These are phyloP conservation scores for Mycena capillaripes DNA, from an alignment of 768 basidiomycete species.

Conservation along the genomic window DNA sequence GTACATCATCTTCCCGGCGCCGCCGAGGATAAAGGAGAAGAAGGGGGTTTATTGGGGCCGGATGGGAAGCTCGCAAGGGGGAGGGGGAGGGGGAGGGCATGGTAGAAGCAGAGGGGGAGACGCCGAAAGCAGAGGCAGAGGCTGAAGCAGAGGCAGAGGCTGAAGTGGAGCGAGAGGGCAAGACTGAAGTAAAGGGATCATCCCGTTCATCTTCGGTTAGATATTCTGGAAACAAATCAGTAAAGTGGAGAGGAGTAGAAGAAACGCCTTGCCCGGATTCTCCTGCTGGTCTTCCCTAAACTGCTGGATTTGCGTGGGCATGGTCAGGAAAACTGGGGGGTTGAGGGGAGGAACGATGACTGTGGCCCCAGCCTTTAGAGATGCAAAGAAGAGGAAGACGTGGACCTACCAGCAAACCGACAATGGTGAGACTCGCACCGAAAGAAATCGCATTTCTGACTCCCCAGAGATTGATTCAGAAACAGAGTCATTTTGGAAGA, in stretches of 20 bases:
- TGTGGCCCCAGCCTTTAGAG: not conserved
- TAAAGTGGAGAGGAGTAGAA: not conserved
- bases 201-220: too few species aligned
- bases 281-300: not conserved
- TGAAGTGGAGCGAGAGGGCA: too few species aligned
- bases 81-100: not conserved
- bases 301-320: not conserved
- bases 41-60: not conserved
- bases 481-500: not conserved
- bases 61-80: too few species aligned
- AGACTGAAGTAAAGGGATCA: too few species aligned
- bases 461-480: not conserved
- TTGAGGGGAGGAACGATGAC: not conserved
- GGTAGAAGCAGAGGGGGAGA: not conserved
- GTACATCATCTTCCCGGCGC: not conserved
- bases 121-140: too few species aligned
- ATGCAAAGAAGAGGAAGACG: not conserved
- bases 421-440: not conserved
- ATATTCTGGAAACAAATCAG: too few species aligned
- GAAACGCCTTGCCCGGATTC: not conserved
- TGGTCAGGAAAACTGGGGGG: not conserved
- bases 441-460: not conserved
- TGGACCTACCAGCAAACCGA: not conserved
- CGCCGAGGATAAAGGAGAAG: not conserved
- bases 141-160: too few species aligned